Evolutionary conservation across 768 basidiomycete species (phyloP), one percentile per base, ranked within the genome.

Genomic region (Rhizopogon vinicolor): DNA sequence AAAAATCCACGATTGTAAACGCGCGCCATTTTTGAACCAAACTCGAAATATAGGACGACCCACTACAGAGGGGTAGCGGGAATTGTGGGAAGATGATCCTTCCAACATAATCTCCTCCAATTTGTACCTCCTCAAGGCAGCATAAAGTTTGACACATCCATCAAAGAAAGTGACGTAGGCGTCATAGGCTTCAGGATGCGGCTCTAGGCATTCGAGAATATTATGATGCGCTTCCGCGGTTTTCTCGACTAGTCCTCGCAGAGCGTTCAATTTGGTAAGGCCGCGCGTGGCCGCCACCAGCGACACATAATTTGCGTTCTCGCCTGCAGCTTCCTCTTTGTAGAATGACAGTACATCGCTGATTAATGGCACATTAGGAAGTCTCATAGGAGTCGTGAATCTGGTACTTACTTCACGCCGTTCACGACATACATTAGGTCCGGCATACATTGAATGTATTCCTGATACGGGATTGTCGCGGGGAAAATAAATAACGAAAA

Each of bases 261-360:
- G 62, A 5, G 60, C 60, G 8, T 69, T 66, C 43, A 66, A 41
- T 52, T 74, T 75, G 5, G 66, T 58, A 9, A 55, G 50, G 3
- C 61, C 56, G 2, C 58, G 54, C 22, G 57, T 61, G 10, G 58
- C 55, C 0, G 74, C 74, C 0, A 70, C 55, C 9, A 65, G 57
- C 1, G 75, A 74, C 33, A 76, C 62, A 25, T 63, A 70, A 53
- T 75, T 77, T 40, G 67, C 65, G 6, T 56, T 54, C 52, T 77
- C 76, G 2, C 67, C 70, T 0, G 53, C 64, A 2, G 62, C 50
- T 51, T 76, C 75, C 65, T 77, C 76, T 55, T 77, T 69, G 56
- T 76, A 72, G 53, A 78, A 76, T 0, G 70, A 76, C 1, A 75
- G 59, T 22, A 76, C 58, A 41, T 78, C 75, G 55, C 75, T 76